Percentiles rank a stretch among this genome's conserved stretches.
Conservation (phyloP, 1,284 basidiomycete species). For the Tetrapyrgos nigripes region DNA sequence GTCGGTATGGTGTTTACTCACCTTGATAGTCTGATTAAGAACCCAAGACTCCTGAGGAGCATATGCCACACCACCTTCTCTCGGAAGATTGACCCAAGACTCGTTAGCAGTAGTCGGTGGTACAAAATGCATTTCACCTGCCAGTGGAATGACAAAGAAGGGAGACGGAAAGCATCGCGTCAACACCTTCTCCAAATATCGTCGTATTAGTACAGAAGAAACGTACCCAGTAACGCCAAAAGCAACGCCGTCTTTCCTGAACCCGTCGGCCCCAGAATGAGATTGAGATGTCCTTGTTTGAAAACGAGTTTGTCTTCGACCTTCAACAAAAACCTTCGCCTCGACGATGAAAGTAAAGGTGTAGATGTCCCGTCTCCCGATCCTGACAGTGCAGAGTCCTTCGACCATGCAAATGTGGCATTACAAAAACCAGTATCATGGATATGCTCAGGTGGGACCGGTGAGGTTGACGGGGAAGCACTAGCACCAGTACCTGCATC, state of each 20-base stretch:
- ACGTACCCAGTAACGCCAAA: slow-evolving; percentile 52
- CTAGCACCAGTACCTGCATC: slow-evolving; percentile 1
- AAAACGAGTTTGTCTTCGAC: slow-evolving; percentile 54
- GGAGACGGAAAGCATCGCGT: not conserved
- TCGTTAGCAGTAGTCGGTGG: slow-evolving; percentile 42
- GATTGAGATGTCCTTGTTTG: slow-evolving; percentile 53
- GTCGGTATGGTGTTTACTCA: slow-evolving; percentile 50
- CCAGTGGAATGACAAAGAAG: too few species aligned
- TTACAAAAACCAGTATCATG: slow-evolving; percentile 44
- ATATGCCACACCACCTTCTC: slow-evolving; percentile 63
- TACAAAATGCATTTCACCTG: slow-evolving; percentile 54
- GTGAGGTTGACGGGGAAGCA: not conserved
- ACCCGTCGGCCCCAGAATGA: slow-evolving; percentile 53
- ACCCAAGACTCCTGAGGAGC: slow-evolving; percentile 79
- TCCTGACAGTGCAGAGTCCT: slow-evolving; percentile 25
- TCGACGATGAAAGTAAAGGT: too few species aligned
- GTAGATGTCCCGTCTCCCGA: slow-evolving; percentile 5
- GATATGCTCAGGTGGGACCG: slow-evolving; percentile 7
- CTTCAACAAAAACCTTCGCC: too few species aligned
- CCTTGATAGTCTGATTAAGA: slow-evolving; percentile 54
- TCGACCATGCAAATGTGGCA: slow-evolving; percentile 50
- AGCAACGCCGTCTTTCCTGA: slow-evolving; percentile 50
- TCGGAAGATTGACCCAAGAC: slow-evolving; percentile 60
- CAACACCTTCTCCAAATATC: not conserved
- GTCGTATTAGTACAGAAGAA: not conserved